These are phyloP conservation scores for Talaromyces sp. DNA, from an alignment of 2,329 filamentous ascomycete genomes.

Conservation along the genomic window DNA sequence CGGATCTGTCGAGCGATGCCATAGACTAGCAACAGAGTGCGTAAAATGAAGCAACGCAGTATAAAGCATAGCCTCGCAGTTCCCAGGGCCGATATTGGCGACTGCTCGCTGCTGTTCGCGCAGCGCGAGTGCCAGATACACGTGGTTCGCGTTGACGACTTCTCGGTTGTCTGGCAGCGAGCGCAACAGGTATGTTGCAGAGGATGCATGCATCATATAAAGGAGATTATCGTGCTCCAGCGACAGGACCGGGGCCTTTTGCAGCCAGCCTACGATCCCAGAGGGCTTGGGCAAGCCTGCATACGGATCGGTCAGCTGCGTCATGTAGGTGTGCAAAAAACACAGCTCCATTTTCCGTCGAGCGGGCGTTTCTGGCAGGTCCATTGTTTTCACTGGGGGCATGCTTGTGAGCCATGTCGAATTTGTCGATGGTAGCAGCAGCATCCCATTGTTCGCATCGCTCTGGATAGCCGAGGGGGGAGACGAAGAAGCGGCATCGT, in stretches of 20 bases:
- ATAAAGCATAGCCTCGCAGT: neutral
- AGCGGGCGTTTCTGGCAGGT: neutral
- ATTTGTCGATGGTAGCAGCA: neutral
- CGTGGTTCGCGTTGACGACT: neutral
- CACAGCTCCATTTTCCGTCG: neutral
- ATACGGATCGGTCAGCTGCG: neutral
- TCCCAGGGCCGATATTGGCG: neutral
- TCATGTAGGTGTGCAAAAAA: neutral
- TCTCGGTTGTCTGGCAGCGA: neutral
- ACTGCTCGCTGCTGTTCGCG: neutral
- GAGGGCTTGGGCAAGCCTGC: neutral
- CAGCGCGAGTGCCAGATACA: neutral
- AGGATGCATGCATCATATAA: neutral
- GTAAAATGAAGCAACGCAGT: conserved; percentile 13
- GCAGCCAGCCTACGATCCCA: neutral
- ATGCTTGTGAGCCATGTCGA: neutral
- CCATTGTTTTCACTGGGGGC: neutral
- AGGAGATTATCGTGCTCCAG: neutral
- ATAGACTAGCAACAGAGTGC: conserved; percentile 23
- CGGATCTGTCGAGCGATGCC: conserved; percentile 20
- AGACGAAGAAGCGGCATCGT: neutral
- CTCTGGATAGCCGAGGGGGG: no score
- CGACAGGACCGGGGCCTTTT: neutral
- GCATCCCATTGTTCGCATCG: neutral
- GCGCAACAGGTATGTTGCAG: neutral